A percentile compares a stretch with the other conserved stretches of the same genome.
Evolutionary conservation across 1,284 basidiomycete species (phyloP).

Genomic region (Porodaedalea pini): DNA sequence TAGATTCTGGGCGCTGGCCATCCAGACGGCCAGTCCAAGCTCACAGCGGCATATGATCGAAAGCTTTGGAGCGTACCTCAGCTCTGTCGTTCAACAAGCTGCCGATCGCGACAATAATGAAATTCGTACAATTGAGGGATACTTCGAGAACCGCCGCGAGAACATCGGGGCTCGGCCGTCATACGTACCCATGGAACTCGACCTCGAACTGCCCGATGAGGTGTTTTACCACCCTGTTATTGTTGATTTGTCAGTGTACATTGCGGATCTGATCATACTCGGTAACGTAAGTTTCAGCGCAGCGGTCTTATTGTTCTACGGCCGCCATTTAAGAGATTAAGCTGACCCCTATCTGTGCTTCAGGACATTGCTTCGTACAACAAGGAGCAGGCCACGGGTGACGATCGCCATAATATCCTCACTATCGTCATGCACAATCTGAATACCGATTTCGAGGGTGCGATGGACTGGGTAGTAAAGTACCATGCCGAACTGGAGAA

Average conservation of each 20-base stretch:
- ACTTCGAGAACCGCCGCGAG: slow-evolving; percentile 53
- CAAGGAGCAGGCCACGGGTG: slow-evolving; percentile 7
- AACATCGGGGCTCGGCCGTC: slow-evolving; percentile 59
- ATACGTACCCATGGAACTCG: slow-evolving; percentile 52
- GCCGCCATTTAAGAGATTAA: too few relatives aligned
- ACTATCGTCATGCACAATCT: slow-evolving; percentile 5
- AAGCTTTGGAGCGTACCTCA: slow-evolving; percentile 50
- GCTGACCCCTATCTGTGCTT: too few relatives aligned
- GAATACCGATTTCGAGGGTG: not conserved
- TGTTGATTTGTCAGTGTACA: slow-evolving; percentile 45
- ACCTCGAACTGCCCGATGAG: slow-evolving; percentile 49
- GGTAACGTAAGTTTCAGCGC: slow-evolving; percentile 55
- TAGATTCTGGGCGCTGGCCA: slow-evolving; percentile 61
- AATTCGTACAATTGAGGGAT: slow-evolving; percentile 54
- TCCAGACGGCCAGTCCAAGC: too few relatives aligned
- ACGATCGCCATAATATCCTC: slow-evolving; percentile 10
- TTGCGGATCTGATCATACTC: slow-evolving; percentile 59
- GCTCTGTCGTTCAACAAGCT: slow-evolving; percentile 50
- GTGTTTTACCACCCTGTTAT: slow-evolving; percentile 52
- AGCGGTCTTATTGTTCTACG: too few relatives aligned
- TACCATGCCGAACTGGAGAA: not conserved
- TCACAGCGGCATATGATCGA: slow-evolving; percentile 56
- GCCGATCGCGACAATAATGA: slow-evolving; percentile 44
- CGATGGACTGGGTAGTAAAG: not conserved
- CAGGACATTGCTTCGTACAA: slow-evolving; percentile 13